Conservation (phyloP, 257 asterid genomes). For the Parsonsia alboflavescens region DNA sequence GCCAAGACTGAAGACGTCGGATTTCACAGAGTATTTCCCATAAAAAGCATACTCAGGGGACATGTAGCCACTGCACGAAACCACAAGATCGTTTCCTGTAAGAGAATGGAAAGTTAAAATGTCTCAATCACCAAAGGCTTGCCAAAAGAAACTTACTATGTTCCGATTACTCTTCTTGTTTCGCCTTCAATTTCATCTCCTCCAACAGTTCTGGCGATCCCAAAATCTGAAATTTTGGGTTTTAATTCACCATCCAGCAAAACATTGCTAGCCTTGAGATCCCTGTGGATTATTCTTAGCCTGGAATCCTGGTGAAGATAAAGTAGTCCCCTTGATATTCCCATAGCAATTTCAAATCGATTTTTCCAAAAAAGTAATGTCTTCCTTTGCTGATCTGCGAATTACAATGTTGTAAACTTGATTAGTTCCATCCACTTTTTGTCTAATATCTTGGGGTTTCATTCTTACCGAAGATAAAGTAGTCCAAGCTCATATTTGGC, state of each 20-base stretch:
- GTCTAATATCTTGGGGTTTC: too few relatives aligned
- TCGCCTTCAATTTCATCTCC: too few relatives aligned
- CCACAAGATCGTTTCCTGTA: too few relatives aligned
- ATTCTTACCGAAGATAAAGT: constrained; percentile 35
- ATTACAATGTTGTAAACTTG: not conserved
- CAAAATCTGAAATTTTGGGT: constrained; percentile 8
- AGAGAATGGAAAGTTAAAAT: too few relatives aligned
- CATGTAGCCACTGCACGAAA: constrained; percentile 22
- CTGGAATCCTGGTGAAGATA: constrained; percentile 31
- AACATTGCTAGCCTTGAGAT: constrained; percentile 14
- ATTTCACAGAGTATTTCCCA: constrained; percentile 22
- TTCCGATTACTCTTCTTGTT: too few relatives aligned
- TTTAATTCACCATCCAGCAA: constrained; percentile 19
- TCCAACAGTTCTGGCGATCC: too few relatives aligned
- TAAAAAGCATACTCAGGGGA: constrained; percentile 19
- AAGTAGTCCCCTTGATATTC: constrained; percentile 29
- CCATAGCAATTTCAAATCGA: constrained; percentile 22
- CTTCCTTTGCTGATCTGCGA: constrained; percentile 19
- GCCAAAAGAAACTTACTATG: too few relatives aligned
- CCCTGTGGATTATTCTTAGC: too few relatives aligned
- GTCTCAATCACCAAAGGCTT: too few relatives aligned
- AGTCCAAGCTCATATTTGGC: constrained; percentile 47
- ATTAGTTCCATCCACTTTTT: too few relatives aligned
- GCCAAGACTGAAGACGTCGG: constrained; percentile 26
- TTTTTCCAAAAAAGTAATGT: constrained; percentile 17